Conservation (phyloP, 768 basidiomycete species). For the Lepiota venenata region DNA sequence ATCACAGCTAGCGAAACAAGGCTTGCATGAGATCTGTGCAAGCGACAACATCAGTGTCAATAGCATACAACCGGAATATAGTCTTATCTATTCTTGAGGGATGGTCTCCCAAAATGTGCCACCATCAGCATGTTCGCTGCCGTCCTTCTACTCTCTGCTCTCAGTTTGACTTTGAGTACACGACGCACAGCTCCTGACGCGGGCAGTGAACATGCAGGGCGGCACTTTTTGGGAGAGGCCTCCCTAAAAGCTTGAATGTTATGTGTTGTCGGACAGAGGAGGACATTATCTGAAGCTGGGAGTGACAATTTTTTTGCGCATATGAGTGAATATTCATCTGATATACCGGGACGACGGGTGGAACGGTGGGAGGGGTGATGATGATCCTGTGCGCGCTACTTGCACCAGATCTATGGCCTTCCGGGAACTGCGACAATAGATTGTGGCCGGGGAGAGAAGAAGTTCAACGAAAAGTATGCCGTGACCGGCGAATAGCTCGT, state of each 20-base stretch:
- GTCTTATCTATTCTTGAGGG: too few species aligned
- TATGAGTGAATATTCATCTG: constrained; percentile 19
- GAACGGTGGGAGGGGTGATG: not conserved
- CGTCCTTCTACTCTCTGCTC: not conserved
- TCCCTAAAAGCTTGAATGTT: too few species aligned
- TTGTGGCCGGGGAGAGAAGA: not conserved
- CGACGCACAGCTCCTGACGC: too few species aligned
- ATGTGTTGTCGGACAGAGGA: not conserved
- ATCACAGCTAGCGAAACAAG: too few species aligned
- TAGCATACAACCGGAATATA: too few species aligned
- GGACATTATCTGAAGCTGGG: constrained; percentile 19
- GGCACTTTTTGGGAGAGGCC: too few species aligned
- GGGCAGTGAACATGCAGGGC: too few species aligned
- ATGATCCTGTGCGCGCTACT: constrained; percentile 10
- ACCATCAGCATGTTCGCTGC: not conserved
- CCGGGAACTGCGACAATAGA: constrained; percentile 7
- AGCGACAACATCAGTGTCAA: too few species aligned
- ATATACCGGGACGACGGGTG: constrained; percentile 10
- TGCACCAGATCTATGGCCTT: constrained; percentile 5
- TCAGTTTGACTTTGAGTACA: not conserved
- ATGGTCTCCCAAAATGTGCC: too few species aligned
- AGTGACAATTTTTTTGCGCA: constrained; percentile 18
- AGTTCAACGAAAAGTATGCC: not conserved
- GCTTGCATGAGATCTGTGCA: too few species aligned
- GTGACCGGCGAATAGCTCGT: not conserved